Conservation (phyloP, 2,329 filamentous ascomycete species). For the Lachnellula hyalina region DNA sequence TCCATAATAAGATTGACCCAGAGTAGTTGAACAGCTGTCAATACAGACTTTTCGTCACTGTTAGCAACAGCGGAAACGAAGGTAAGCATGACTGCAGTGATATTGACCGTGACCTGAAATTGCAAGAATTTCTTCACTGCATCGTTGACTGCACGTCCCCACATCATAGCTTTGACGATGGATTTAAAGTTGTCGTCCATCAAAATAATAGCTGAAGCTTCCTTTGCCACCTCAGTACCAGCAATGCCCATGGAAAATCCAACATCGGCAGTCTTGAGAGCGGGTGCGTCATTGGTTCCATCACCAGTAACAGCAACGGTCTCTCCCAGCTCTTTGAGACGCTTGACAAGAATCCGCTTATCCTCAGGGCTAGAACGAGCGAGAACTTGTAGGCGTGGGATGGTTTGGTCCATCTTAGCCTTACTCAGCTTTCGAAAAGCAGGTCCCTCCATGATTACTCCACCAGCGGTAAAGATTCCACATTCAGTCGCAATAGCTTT, state of each 20-base stretch:
- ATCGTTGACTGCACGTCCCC: constrained; percentile 54
- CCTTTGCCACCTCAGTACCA: constrained; percentile 60
- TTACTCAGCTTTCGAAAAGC: constrained; percentile 58
- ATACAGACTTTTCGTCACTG: constrained; percentile 56
- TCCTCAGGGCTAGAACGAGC: constrained; percentile 66
- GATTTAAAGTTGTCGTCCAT: constrained; percentile 60
- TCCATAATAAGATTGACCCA: constrained; percentile 88
- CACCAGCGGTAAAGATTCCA: constrained; percentile 51
- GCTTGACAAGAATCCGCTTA: constrained; percentile 59
- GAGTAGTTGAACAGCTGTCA: constrained; percentile 73
- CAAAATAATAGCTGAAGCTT: constrained; percentile 56
- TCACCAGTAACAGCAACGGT: constrained; percentile 64
- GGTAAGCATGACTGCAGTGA: constrained; percentile 71
- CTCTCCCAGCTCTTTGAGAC: constrained; percentile 59
- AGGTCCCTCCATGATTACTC: constrained; percentile 64
- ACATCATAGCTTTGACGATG: constrained; percentile 57
- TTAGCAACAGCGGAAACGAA: constrained; percentile 72
- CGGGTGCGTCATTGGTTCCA: constrained; percentile 61
- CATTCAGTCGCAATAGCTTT: constrained; percentile 70
- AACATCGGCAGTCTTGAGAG: constrained; percentile 60
- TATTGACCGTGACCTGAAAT: constrained; percentile 68
- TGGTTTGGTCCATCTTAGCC: constrained; percentile 50
- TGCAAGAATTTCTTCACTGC: constrained; percentile 50
- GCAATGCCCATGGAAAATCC: constrained; percentile 65
- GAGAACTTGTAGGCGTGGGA: constrained; percentile 62